Evolutionary conservation across 1,284 basidiomycete species (phyloP).

Genomic region (Cutaneotrichosporon sp.): DNA sequence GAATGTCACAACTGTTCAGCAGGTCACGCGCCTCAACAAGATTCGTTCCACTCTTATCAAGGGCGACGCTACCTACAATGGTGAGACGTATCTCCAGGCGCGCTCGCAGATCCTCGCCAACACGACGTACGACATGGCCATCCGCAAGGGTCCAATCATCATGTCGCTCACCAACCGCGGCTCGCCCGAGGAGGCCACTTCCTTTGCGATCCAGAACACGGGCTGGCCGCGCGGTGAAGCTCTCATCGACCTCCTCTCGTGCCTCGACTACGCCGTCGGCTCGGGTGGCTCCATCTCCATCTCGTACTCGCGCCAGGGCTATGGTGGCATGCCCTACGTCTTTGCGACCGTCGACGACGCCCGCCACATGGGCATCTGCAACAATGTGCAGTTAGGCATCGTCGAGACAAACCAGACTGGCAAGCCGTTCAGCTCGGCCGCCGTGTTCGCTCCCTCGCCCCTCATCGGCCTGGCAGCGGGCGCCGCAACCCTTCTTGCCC

Average conservation of each 20-base stretch:
- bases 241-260: constrained; percentile 50
- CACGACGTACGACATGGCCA: constrained; percentile 63
- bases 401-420: constrained; percentile 4
- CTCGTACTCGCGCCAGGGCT: constrained; percentile 42
- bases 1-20: constrained; percentile 60
- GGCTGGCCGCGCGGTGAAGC: constrained; percentile 43
- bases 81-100: constrained; percentile 60
- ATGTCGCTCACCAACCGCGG: constrained; percentile 66
- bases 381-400: constrained; percentile 18
- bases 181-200: constrained; percentile 36
- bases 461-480: not conserved
- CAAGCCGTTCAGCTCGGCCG: not conserved
- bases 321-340: constrained; percentile 50
- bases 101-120: constrained; percentile 61
- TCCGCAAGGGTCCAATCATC: constrained; percentile 70
- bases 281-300: constrained; percentile 45
- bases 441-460: not conserved
- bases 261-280: constrained; percentile 41
- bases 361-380: constrained; percentile 16
- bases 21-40: constrained; percentile 67
- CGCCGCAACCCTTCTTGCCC: constrained; percentile 6
- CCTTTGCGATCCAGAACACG: constrained; percentile 39
- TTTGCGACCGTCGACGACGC: constrained; percentile 19
- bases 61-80: constrained; percentile 53
- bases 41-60: constrained; percentile 66